Percentiles rank a stretch among this genome's conserved stretches.
These are phyloP conservation scores for Nasturtium officinale DNA, from an alignment of 345 rosid genomes.

Conservation along the genomic window DNA sequence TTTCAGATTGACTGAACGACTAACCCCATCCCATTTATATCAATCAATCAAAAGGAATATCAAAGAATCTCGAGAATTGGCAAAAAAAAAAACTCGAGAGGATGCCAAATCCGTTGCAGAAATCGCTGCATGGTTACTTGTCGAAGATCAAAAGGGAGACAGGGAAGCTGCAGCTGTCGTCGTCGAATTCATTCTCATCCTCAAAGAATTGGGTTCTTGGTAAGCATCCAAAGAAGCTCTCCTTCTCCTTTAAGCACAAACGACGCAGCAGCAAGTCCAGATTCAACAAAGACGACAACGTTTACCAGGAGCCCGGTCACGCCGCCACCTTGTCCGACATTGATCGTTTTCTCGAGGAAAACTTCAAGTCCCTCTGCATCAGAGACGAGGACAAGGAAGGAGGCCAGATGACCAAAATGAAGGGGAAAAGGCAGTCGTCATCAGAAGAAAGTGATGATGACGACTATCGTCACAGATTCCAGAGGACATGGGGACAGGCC, in stretches of 20 bases:
- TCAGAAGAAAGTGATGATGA: conserved; percentile 24
- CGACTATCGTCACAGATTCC: conserved; percentile 34
- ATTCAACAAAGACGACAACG: conserved; percentile 22
- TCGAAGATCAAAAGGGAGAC: conserved; percentile 61
- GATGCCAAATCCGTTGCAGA: conserved; percentile 72
- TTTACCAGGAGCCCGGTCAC: conserved; percentile 13
- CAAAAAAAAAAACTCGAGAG: not conserved
- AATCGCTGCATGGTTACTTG: conserved; percentile 60
- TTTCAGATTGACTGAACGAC: conserved; percentile 33
- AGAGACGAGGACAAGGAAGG: conserved; percentile 34
- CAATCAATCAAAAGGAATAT: not conserved
- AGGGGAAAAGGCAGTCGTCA: conserved; percentile 23
- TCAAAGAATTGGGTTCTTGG: conserved; percentile 57
- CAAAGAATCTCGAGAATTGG: not conserved
- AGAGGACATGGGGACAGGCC: conserved; percentile 38
- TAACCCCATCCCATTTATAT: not conserved
- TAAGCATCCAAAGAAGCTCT: conserved; percentile 66
- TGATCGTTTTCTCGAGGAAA: conserved; percentile 79
- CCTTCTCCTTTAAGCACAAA: conserved; percentile 49
- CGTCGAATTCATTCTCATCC: conserved; percentile 43
- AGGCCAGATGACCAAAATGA: not conserved
- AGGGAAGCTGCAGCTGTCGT: conserved; percentile 44
- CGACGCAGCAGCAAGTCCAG: conserved; percentile 15
- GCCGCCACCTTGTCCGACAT: conserved; percentile 79
- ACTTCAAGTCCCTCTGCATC: conserved; percentile 77